Evolutionary conservation across 805 yeast species (phyloP).

Genomic region (Brettanomyces anomalus): DNA sequence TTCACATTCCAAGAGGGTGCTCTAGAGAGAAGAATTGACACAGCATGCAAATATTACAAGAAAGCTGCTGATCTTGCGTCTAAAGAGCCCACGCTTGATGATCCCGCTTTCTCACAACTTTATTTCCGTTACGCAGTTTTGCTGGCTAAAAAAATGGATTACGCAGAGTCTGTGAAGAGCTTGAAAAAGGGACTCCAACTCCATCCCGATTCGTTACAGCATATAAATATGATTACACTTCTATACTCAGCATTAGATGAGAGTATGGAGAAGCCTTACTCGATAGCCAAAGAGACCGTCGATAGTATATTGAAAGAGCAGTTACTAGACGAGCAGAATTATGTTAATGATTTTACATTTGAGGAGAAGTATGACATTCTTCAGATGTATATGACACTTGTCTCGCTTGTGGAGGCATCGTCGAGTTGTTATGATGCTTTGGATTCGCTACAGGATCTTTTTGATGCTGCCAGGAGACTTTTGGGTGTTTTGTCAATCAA

Average conservation of each 20-base stretch:
- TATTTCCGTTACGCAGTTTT: constrained; percentile 39
- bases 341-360: constrained; percentile 21
- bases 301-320: constrained; percentile 25
- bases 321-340: constrained; percentile 31
- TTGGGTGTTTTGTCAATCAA: constrained; percentile 8
- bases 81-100: constrained; percentile 8
- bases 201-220: constrained; percentile 46
- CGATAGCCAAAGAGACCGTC: constrained; percentile 47
- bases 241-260: constrained; percentile 56
- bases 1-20: constrained; percentile 8
- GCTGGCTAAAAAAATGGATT: constrained; percentile 34
- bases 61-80: constrained; percentile 7
- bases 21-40: constrained; percentile 6
- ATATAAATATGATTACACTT: constrained; percentile 61
- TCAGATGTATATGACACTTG: constrained; percentile 67
- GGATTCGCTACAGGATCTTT: constrained; percentile 58
- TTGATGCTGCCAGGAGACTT: constrained; percentile 41
- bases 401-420: constrained; percentile 56
- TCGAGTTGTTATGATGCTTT: constrained; percentile 52
- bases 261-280: constrained; percentile 20
- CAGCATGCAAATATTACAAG: constrained; percentile 5
- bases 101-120: constrained; percentile 15
- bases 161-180: constrained; percentile 34
- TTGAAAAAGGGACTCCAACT: constrained; percentile 39
- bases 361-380: constrained; percentile 38